phyloP scores from a whole-genome alignment of 2,329 filamentous ascomycete genomes.

The Knufia fluminis region DNA sequence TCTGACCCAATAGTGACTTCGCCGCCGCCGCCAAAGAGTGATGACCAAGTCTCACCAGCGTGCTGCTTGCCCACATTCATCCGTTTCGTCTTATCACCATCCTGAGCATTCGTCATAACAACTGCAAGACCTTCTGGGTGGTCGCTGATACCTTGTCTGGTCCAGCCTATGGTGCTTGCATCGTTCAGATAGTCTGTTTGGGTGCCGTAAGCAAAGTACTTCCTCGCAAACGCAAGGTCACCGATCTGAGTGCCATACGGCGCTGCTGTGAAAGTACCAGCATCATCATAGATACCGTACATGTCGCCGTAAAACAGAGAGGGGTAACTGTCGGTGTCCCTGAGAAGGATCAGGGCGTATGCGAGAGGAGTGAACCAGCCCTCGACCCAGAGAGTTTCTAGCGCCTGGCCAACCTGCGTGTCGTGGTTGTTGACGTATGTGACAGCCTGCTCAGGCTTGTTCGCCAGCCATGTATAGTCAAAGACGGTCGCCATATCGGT shows the following conservation, averaged over 20 bases:
- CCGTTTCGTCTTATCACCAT: neutral
- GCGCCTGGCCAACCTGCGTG: conserved; percentile 19
- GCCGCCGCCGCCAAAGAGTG: conserved; percentile 40
- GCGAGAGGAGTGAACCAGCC: conserved; percentile 57
- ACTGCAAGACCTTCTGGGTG: conserved; percentile 43
- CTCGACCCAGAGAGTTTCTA: conserved; percentile 14
- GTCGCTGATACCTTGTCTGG: conserved; percentile 35
- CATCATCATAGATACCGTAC: neutral
- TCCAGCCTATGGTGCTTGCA: conserved; percentile 54
- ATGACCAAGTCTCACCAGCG: conserved; percentile 31
- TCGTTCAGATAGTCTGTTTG: conserved; percentile 57
- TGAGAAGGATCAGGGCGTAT: conserved; percentile 62
- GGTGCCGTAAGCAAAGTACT: conserved; percentile 57
- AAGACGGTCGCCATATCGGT: conserved; percentile 43
- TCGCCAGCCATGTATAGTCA: neutral
- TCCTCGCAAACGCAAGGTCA: conserved; percentile 53
- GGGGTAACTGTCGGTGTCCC: conserved; percentile 47
- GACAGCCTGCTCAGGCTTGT: neutral
- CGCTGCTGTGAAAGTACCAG: conserved; percentile 3
- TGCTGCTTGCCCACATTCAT: conserved; percentile 9
- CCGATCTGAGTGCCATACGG: conserved; percentile 33
- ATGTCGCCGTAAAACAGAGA: conserved; percentile 56
- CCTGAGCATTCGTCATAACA: conserved; percentile 33
- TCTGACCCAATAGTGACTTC: conserved; percentile 1
- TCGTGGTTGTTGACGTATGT: conserved; percentile 44